Percentiles rank a stretch among this genome's conserved stretches.
Evolutionary conservation across 768 basidiomycete species (phyloP).

Genomic region (Hygrophorus pudorinus): DNA sequence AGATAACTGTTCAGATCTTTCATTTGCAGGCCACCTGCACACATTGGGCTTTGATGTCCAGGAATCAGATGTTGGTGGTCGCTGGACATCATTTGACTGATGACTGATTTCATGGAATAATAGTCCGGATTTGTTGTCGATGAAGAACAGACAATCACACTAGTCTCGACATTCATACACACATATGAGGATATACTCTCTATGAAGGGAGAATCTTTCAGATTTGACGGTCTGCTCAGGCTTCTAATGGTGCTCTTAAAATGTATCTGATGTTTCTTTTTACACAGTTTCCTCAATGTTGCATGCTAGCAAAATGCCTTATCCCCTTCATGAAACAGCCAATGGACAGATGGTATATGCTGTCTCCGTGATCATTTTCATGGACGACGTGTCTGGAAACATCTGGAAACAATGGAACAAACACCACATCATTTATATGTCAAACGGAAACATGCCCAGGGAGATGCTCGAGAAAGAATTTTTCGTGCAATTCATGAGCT

Average conservation of each 20-base stretch:
- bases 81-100: too few species aligned
- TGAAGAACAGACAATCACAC: too few species aligned
- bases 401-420: conserved; percentile 28
- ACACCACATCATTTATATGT: conserved; percentile 23
- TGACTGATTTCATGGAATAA: too few species aligned
- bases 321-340: conserved; percentile 4
- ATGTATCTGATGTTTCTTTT: neutral
- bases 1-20: too few species aligned
- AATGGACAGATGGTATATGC: conserved; percentile 1
- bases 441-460: conserved; percentile 19
- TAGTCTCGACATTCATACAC: too few species aligned
- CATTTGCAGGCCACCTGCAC: too few species aligned
- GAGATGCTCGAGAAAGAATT: conserved; percentile 22
- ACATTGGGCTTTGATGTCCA: conserved; percentile 1
- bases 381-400: conserved; percentile 27
- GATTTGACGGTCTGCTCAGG: too few species aligned
- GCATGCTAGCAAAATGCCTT: conserved; percentile 2
- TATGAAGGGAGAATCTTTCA: too few species aligned
- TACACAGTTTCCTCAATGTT: too few species aligned
- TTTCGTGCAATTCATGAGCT: conserved; percentile 17
- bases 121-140: conserved; percentile 6
- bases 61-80: too few species aligned
- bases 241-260: too few species aligned
- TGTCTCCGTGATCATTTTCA: conserved; percentile 5
- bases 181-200: too few species aligned